Evolutionary conservation across 2,329 filamentous ascomycete genomes (phyloP), one percentile per base, ranked within the genome.

Genomic region (Aspergillus unguis): DNA sequence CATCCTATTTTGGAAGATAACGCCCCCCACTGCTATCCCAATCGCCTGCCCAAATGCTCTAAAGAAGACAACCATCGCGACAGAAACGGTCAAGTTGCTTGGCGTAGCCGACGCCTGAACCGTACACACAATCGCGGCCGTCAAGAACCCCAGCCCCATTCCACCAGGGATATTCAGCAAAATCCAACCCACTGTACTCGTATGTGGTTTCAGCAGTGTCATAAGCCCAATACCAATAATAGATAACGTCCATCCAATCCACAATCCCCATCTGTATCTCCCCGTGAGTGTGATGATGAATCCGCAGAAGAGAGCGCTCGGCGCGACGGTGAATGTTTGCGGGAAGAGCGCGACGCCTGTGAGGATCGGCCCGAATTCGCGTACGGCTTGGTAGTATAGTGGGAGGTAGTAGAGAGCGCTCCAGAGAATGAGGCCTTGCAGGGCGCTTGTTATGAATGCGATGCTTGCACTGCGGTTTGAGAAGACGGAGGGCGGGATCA

Each of bases 361-460:
- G 0, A 65, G 55, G 0, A 62, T 56, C 0, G 77, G 69, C 0
- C 66, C 62, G 6, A 66, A 65, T 1, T 62, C 44, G 5, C 64
- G 62, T 0, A 79, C 72, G 2, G 65, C 68, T 51, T 79, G 75
- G 59, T 79, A 77, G 58, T 76, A 80, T 5, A 79, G 58, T 0
- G 77, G 75, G 1, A 78, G 50, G 55, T 76, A 78, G 46, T 59
- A 62, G 7, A 48, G 44, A 1, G 57, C 47, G 54, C 57, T 58
- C 31, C 49, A 57, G 6, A 56, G 44, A 23, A 58, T 48, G 5
- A 64, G 41, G 5, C 46, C 48, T 5, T 62, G 58, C 5, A 64
- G n/a, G 27, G 56, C 58, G 10, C 53, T 46, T 2, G 55, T 33
- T 3, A 47, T 23, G 36, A 53, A 50, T 3, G 57, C 42, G 17